Evolutionary conservation across 1,284 basidiomycete species (phyloP).

Genomic region (Exobasidium cylindrosporum): DNA sequence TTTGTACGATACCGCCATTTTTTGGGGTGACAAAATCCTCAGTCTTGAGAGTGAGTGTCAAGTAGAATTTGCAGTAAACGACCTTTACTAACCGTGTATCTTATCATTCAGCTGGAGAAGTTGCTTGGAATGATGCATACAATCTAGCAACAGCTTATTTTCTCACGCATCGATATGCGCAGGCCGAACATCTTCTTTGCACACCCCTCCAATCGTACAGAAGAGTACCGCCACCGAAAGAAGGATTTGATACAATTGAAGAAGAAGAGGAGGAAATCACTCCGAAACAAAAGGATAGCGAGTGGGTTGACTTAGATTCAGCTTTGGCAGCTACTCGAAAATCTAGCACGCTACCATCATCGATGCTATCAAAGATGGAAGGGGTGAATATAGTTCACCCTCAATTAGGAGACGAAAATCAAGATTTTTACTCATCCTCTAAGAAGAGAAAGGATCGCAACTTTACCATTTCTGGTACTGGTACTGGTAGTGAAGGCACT

Average conservation of each 20-base stretch:
- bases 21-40: slow-evolving; percentile 96
- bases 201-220: slow-evolving; percentile 64
- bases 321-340: slow-evolving; percentile 32
- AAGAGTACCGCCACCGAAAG: not conserved
- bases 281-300: slow-evolving; percentile 9
- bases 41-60: slow-evolving; percentile 80
- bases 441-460: slow-evolving; percentile 40
- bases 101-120: not conserved
- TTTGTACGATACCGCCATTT: slow-evolving; percentile 91
- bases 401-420: not conserved
- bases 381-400: not conserved
- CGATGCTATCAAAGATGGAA: slow-evolving; percentile 27
- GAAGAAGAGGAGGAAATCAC: slow-evolving; percentile 3
- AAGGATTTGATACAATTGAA: slow-evolving; percentile 17
- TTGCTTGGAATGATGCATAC: slow-evolving; percentile 71
- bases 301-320: slow-evolving; percentile 15
- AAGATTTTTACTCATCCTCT: not conserved
- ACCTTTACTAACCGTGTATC: not conserved
- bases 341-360: slow-evolving; percentile 26
- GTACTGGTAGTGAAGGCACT: slow-evolving; percentile 26
- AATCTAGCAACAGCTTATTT: slow-evolving; percentile 98
- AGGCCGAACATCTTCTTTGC: slow-evolving; percentile 85
- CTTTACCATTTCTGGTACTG: slow-evolving; percentile 44
- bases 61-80: not conserved
- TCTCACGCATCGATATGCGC: slow-evolving; percentile 87